These are phyloP conservation scores for Lentinula edodes DNA, from an alignment of 768 basidiomycete genomes.

Conservation along the genomic window DNA sequence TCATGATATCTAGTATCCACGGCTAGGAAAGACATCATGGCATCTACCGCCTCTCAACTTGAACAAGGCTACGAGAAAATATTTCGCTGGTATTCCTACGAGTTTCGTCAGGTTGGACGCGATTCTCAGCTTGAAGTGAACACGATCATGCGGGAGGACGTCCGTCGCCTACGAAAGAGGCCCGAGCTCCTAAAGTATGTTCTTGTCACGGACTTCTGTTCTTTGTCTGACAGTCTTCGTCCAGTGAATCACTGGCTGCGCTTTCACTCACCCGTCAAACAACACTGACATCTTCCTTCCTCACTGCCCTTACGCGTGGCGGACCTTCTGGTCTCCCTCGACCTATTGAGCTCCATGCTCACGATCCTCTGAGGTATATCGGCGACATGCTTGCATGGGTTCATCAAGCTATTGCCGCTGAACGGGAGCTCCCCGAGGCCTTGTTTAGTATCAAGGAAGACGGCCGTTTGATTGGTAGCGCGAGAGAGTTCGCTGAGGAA, in stretches of 20 bases:
- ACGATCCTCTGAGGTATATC: constrained; percentile 93
- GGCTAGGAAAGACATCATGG: constrained; percentile 81
- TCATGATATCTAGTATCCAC: neutral
- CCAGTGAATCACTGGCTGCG: constrained; percentile 61
- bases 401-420: constrained; percentile 92
- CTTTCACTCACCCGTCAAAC: constrained; percentile 82
- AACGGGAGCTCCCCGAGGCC: constrained; percentile 88
- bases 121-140: constrained; percentile 71
- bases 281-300: constrained; percentile 75
- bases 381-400: constrained; percentile 99
- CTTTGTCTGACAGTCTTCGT: neutral
- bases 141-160: constrained; percentile 60
- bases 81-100: constrained; percentile 76
- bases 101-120: constrained; percentile 75
- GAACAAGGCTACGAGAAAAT: constrained; percentile 91
- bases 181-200: constrained; percentile 73
- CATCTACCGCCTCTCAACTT: constrained; percentile 71
- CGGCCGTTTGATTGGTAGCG: constrained; percentile 72
- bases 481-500: constrained; percentile 42
- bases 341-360: constrained; percentile 96
- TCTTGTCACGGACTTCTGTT: neutral
- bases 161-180: constrained; percentile 67
- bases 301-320: constrained; percentile 84
- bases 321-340: constrained; percentile 81
- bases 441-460: constrained; percentile 70